Conservation (phyloP, 148 eudicot species). For the Simmondsia chinensis region DNA sequence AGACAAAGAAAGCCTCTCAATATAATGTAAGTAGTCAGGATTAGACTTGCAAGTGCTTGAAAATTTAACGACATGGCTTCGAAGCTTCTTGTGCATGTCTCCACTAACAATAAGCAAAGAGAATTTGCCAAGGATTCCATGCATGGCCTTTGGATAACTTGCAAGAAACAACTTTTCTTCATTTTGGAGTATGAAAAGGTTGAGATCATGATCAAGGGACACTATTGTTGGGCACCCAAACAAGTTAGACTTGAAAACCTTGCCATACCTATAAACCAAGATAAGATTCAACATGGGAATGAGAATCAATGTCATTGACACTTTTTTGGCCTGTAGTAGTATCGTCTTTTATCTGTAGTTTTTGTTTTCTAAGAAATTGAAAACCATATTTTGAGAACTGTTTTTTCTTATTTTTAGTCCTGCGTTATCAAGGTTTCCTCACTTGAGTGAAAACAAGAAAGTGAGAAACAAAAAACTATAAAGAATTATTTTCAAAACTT, state of each 20-base stretch:
- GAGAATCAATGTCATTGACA: not conserved
- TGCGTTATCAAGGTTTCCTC: too few relatives aligned
- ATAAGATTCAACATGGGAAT: not conserved
- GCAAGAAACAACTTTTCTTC: slow-evolving; percentile 39
- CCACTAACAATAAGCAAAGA: slow-evolving; percentile 35
- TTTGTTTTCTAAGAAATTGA: too few relatives aligned
- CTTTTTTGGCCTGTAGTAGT: too few relatives aligned
- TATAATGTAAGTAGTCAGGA: slow-evolving; percentile 22
- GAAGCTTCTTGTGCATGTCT: slow-evolving; percentile 37
- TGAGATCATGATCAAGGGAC: slow-evolving; percentile 48
- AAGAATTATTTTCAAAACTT: too few relatives aligned
- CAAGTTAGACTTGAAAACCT: slow-evolving; percentile 41
- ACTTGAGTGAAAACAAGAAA: too few relatives aligned
- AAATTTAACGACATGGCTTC: slow-evolving; percentile 28
- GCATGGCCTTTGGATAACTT: slow-evolving; percentile 37
- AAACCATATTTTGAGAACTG: too few relatives aligned
- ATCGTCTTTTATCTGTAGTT: too few relatives aligned
- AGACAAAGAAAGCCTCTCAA: slow-evolving; percentile 21
- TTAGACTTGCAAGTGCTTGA: slow-evolving; percentile 19
- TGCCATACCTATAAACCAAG: slow-evolving; percentile 47
- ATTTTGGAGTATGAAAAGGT: slow-evolving; percentile 32
- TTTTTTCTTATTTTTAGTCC: too few relatives aligned
- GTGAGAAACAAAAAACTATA: too few relatives aligned
- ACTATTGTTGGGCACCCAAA: slow-evolving; percentile 39
- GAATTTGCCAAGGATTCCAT: slow-evolving; percentile 34